phyloP scores from a whole-genome alignment of 371 early-diverging fungal genomes.

The Smittium culicis region DNA sequence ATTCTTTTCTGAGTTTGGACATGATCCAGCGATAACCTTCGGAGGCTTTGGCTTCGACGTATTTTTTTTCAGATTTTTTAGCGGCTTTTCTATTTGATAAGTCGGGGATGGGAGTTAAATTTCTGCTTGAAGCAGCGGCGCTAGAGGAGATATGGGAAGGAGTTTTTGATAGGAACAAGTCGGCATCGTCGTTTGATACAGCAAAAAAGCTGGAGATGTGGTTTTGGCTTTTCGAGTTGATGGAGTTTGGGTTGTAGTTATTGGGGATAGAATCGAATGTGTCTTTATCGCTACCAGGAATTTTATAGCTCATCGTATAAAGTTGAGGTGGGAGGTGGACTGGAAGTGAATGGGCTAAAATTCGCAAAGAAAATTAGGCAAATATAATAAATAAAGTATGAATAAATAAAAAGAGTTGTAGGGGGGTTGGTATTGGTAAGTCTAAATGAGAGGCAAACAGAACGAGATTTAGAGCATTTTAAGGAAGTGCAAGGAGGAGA shows the following conservation, averaged over 20 bases:
- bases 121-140: not conserved
- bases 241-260: not conserved
- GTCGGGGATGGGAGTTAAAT: not conserved
- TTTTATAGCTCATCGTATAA: not conserved
- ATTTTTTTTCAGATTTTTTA: slow-evolving; percentile 1
- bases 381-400: too few species aligned
- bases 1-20: slow-evolving; percentile 4
- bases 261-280: not conserved
- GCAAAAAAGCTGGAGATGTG: too few species aligned
- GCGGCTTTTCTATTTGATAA: not conserved
- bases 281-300: not conserved
- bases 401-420: too few species aligned
- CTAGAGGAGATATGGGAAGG: not conserved
- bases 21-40: slow-evolving; percentile 4
- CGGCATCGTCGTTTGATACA: not conserved
- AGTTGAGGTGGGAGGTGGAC: too few species aligned
- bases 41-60: slow-evolving; percentile 1
- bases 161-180: not conserved
- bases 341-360: too few species aligned
- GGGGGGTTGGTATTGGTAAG: too few species aligned
- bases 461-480: too few species aligned
- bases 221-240: not conserved
- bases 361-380: too few species aligned
- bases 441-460: too few species aligned
- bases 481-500: too few species aligned